phyloP scores from a whole-genome alignment of 1,284 basidiomycete genomes.

The Hemileia vastatrix region DNA sequence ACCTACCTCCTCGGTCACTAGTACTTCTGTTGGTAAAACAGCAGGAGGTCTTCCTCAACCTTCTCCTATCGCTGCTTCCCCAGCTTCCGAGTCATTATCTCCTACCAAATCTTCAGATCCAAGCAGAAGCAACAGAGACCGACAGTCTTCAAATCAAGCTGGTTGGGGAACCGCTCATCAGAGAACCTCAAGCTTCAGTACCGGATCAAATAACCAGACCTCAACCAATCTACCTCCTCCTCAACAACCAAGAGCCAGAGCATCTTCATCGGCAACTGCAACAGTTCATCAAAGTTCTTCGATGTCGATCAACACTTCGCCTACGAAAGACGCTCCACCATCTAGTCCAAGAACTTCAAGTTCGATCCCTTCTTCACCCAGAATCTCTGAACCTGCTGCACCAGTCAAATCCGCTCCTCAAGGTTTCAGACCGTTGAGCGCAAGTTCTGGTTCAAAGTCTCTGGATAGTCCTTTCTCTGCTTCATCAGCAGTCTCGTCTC shows the following conservation, averaged over 20 bases:
- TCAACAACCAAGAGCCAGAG: not conserved
- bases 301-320: not conserved
- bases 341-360: not conserved
- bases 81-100: not conserved
- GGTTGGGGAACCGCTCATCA: no score
- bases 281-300: not conserved
- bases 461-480: not conserved
- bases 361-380: not conserved
- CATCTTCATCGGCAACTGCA: not conserved
- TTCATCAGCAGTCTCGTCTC: not conserved
- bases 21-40: not conserved
- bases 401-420: not conserved
- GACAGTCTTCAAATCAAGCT: no score
- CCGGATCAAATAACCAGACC: no score
- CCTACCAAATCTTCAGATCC: not conserved
- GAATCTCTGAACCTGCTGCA: not conserved
- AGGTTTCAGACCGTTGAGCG: not conserved
- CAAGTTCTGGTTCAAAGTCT: not conserved
- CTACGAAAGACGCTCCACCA: not conserved
- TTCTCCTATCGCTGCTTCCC: not conserved
- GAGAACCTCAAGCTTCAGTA: no score
- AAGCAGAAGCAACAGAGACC: no score
- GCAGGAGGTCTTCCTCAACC: not conserved
- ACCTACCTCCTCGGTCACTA: not conserved
- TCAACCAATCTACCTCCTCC: no score